phyloP scores from a whole-genome alignment of 345 rosid species.

The Linum lewisii region DNA sequence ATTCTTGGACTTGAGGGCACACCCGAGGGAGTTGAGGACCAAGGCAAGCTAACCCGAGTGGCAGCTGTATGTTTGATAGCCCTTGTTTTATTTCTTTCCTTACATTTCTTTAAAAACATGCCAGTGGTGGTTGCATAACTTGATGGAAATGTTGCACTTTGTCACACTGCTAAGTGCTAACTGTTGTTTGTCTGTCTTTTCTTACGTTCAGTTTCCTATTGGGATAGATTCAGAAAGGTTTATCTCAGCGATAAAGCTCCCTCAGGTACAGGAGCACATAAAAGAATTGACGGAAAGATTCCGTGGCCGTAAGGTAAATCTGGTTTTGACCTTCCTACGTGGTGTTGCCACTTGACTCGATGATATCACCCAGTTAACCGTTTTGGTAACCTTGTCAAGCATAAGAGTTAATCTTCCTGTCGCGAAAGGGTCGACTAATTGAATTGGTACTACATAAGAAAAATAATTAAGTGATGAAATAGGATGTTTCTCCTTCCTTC shows the following conservation, averaged over 20 bases:
- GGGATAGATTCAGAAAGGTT: constrained; percentile 93
- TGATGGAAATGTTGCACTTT: background rate
- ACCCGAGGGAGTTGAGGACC: constrained; percentile 98
- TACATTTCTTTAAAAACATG: constrained; percentile 11
- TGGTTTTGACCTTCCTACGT: background rate
- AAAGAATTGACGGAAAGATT: constrained; percentile 81
- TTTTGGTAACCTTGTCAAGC: no score
- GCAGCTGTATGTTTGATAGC: constrained; percentile 68
- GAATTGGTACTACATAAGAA: no score
- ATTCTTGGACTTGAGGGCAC: constrained; percentile 99
- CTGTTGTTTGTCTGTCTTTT: constrained; percentile 15
- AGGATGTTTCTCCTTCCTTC: background rate
- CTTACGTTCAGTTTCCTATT: constrained; percentile 71
- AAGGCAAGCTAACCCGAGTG: constrained; percentile 91
- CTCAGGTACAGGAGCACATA: constrained; percentile 59
- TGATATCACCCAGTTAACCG: no score
- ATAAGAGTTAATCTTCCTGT: no score
- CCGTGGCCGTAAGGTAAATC: constrained; percentile 78
- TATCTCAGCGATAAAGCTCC: constrained; percentile 64
- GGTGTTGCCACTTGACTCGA: no score
- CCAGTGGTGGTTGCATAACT: constrained; percentile 1
- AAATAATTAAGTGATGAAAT: no score
- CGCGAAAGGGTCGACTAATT: no score
- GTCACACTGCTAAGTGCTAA: constrained; percentile 7
- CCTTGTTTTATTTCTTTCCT: constrained; percentile 11